A percentile compares a stretch with the other conserved stretches of the same genome.
Conservation (phyloP, 768 basidiomycete species). For the Candolleomyces eurysporus region DNA sequence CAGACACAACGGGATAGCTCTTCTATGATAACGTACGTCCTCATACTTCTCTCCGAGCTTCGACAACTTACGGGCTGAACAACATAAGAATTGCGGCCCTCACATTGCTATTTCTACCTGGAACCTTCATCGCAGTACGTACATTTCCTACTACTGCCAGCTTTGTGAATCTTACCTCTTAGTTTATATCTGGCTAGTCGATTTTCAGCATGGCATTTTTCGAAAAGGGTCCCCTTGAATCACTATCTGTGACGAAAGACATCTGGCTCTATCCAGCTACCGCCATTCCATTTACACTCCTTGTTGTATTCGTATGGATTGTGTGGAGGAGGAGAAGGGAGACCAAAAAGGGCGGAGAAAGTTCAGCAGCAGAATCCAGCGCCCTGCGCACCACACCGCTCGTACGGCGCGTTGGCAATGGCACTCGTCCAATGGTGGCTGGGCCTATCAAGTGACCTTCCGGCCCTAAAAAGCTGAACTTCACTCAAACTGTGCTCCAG, state of each 20-base stretch:
- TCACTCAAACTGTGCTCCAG: too few relatives aligned
- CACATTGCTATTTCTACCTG: slow-evolving; percentile 12
- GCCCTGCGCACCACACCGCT: too few relatives aligned
- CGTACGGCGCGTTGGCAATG: too few relatives aligned
- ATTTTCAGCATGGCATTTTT: slow-evolving; percentile 13
- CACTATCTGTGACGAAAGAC: slow-evolving; percentile 1
- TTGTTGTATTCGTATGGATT: slow-evolving; percentile 10
- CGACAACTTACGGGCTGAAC: too few relatives aligned
- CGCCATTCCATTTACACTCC: slow-evolving; percentile 9
- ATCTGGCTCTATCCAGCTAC: slow-evolving; percentile 9
- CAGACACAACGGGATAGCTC: slow-evolving; percentile 7
- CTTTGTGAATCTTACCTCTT: too few relatives aligned
- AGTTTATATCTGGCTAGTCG: slow-evolving; percentile 1
- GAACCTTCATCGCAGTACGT: slow-evolving; percentile 11
- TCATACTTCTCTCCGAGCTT: not conserved
- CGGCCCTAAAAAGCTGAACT: too few relatives aligned
- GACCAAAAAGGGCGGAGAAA: too few relatives aligned
- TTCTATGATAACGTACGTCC: slow-evolving; percentile 12
- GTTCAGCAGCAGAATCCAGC: too few relatives aligned
- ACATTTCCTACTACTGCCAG: not conserved
- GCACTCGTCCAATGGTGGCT: too few relatives aligned
- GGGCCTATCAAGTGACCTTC: too few relatives aligned
- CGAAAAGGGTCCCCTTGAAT: not conserved
- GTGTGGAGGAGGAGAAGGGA: not conserved
- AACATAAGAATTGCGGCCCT: slow-evolving; percentile 8